phyloP scores from a whole-genome alignment of 257 asterid genomes.

The Anisodus acutangulus region DNA sequence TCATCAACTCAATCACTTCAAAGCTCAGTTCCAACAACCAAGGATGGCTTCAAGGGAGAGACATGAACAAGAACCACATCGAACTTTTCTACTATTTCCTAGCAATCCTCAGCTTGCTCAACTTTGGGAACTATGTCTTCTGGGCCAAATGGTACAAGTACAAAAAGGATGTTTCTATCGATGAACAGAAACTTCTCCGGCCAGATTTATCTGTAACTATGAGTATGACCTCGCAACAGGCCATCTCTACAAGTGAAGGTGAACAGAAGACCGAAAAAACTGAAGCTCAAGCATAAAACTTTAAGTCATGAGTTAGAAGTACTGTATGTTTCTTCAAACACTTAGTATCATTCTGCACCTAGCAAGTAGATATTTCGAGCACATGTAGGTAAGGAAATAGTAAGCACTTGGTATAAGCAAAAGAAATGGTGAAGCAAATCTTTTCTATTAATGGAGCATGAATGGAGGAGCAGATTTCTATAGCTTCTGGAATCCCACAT shows the following conservation, averaged over 20 bases:
- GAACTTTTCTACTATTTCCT: slow-evolving; percentile 71
- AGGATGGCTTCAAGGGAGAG: slow-evolving; percentile 75
- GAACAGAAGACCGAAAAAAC: neutral
- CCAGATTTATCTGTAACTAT: neutral
- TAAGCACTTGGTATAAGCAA: neutral
- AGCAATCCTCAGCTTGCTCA: slow-evolving; percentile 65
- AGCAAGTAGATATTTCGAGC: neutral
- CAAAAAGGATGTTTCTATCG: slow-evolving; percentile 37
- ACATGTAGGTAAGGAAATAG: neutral
- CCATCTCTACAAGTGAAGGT: slow-evolving; percentile 27
- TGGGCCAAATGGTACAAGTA: slow-evolving; percentile 79
- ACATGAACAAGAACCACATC: slow-evolving; percentile 56
- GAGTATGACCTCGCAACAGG: slow-evolving; percentile 17
- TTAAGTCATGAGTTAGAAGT: neutral
- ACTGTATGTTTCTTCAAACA: neutral
- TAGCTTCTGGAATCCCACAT: slow-evolving; percentile 17
- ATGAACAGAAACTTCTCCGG: slow-evolving; percentile 23
- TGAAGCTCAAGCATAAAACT: neutral
- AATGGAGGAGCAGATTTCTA: neutral
- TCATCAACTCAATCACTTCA: slow-evolving; percentile 55
- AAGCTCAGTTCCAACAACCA: slow-evolving; percentile 45
- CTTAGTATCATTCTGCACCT: neutral
- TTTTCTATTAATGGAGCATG: neutral
- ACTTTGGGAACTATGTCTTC: slow-evolving; percentile 61
- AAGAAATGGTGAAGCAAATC: slow-evolving; percentile 4